Percentiles rank a stretch among this genome's conserved stretches.
These are phyloP conservation scores for Prunus dulcis DNA, from an alignment of 306 rosid species.

Conservation along the genomic window DNA sequence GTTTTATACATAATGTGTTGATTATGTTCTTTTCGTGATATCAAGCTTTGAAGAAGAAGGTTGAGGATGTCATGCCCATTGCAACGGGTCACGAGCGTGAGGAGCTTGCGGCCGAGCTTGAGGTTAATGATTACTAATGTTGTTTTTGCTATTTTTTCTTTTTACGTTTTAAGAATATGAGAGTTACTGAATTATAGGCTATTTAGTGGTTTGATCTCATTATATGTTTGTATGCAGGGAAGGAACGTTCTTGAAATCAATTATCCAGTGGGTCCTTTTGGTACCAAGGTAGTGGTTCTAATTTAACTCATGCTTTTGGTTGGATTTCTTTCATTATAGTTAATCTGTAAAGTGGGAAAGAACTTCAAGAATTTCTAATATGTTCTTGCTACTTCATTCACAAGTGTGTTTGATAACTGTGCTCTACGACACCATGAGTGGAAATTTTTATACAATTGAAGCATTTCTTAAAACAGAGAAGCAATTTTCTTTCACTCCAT, in stretches of 20 bases:
- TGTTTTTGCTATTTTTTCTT: background rate
- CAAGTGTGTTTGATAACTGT: background rate
- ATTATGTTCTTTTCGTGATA: background rate
- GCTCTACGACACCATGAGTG: background rate
- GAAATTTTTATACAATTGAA: no score
- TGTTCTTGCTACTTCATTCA: background rate
- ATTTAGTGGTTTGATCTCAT: background rate
- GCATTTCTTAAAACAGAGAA: background rate
- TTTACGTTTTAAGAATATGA: no score
- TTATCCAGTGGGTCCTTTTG: constrained; percentile 42
- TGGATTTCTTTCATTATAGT: background rate
- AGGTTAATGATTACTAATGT: constrained; percentile 18
- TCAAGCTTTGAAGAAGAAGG: constrained; percentile 24
- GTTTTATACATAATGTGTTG: background rate
- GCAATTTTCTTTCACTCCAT: no score
- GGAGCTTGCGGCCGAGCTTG: constrained; percentile 35
- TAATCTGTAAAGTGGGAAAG: background rate
- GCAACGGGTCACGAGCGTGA: constrained; percentile 44
- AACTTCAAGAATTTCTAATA: background rate
- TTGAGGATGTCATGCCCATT: constrained; percentile 29
- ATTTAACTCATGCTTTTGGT: background rate
- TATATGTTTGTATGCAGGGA: constrained; percentile 31
- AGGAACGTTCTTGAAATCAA: constrained; percentile 40
- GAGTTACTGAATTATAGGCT: background rate
- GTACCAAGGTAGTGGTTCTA: constrained; percentile 36